Base-by-base conservation (phyloP, 1,284 basidiomycete species). In the Puccinia coronata region DNA sequence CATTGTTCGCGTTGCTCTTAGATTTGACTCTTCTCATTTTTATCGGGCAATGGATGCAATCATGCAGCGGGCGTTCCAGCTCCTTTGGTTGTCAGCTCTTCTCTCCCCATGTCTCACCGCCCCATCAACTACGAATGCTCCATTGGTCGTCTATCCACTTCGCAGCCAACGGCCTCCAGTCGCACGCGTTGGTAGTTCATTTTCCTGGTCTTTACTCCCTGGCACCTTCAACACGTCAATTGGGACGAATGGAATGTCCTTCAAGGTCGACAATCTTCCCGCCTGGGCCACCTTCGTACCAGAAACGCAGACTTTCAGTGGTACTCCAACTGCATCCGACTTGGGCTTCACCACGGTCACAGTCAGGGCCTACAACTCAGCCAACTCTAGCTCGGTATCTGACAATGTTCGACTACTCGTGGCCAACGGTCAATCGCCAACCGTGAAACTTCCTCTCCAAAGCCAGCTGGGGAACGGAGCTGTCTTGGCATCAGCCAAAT, bases 281-380 rank as follows among this genome's bases (percentile, higher is more conserved):
- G 5, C 82, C 11, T 85, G 85, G 85, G 84, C 83, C 23, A 61
- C 53, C 34, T 85, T 85, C 59, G 84, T 84, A 31, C 67, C 82
- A 18, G 71, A 80, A 3, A 76, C 59, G 16, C 82, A 82, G 1
- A 83, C 83, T 23, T 83, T 85, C 63, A 82, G 83, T 0, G 84
- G 85, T 9, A 84, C 80, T 0, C 85, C 85, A 0, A 65, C 82
- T n/a, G 34, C 14, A 4, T 31, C 80, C 6, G 67, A 84, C 34
- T n/a, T 70, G 20, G 65, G 78, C 9, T 31, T 53, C n/a, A 61
- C 65, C 43, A 61, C 28, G 11, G 69, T 80, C 39, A 31, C 51
- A 1, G 59, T 80, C 23, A 71, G 67, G 28, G 77, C 77, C 39
- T 57, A 59, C 55, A 69, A 55, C 41, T 16, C 51, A n/a, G 53